Evolutionary conservation across 2,329 filamentous ascomycete genomes (phyloP), one percentile per base, ranked within the genome.

Genomic region (Claviceps sp.): DNA sequence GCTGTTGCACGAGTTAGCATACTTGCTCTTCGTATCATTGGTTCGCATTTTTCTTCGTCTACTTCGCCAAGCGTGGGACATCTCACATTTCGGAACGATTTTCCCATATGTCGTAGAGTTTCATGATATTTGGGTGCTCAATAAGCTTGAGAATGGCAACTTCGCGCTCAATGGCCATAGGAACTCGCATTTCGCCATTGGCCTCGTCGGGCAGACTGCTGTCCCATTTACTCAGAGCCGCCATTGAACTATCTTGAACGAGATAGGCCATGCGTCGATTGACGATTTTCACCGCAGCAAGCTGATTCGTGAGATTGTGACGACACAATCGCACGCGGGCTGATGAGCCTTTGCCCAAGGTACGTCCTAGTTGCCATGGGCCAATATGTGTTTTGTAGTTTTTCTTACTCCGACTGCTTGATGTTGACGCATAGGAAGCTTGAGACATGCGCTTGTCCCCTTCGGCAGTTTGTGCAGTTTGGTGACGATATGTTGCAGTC

Each of bases 131-230:
- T 5, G 85, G 87, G 68, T 98, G 93, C 61, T 95, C 85, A 54
- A 97, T 87, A 53, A 97, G 77, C 70, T 96, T 97, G 78, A 98
- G 88, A 60, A 98, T 94, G 36, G 91, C 89, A 42, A 98, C 90
- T 64, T 98, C 93, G 51, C 93, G 79, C 68, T 97, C 91, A 55
- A 98, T 86, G 1, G 89, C 86, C 61, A 91, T 82, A 1, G 91
- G 91, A 64, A 95, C 89, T 50, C 79, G 77, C 58, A 82, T 79
- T 53, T 84, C 75, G 42, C 82, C 81, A 49, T 79, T 73, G 38
- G 75, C 71, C 54, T 71, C 73, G 39, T 74, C 75, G 26, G 75
- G 78, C 51, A 73, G 70, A 50, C 67, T 79, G 40, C 74, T 75
- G 55, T 86, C 83, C 65, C 82, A 85, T 59, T 83, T 79, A 62